These are phyloP conservation scores for Oryza australiensis DNA, from an alignment of 176 grass and related monocot genomes.

Conservation along the genomic window DNA sequence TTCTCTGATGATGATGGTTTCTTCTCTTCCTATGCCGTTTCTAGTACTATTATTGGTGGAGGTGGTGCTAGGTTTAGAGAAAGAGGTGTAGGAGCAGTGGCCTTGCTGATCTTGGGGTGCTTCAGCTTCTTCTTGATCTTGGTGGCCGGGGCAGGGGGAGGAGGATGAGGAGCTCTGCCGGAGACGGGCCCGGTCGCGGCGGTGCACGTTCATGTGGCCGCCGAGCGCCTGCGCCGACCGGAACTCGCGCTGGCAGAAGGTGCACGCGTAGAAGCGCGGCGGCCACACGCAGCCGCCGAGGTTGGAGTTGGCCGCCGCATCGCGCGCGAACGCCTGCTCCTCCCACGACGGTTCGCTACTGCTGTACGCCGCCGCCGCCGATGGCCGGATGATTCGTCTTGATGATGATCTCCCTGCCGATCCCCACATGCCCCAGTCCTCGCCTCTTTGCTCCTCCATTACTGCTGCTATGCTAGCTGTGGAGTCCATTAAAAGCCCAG, in stretches of 20 bases:
- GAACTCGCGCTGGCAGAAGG: slow-evolving; percentile 87
- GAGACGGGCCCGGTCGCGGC: slow-evolving; percentile 78
- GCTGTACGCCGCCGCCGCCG: slow-evolving; percentile 17
- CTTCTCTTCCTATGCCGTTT: background rate
- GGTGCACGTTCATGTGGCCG: slow-evolving; percentile 98
- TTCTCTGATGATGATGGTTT: slow-evolving; percentile 29
- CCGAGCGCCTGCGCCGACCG: slow-evolving; percentile 92
- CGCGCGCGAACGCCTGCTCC: slow-evolving; percentile 81
- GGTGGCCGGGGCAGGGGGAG: slow-evolving; percentile 1
- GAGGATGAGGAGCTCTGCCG: slow-evolving; percentile 20
- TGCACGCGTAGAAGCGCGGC: slow-evolving; percentile 86
- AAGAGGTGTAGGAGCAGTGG: slow-evolving; percentile 7
- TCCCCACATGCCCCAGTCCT: slow-evolving; percentile 21
- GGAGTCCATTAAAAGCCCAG: slow-evolving; percentile 18
- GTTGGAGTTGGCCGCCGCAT: slow-evolving; percentile 55
- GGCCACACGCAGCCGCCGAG: slow-evolving; percentile 75
- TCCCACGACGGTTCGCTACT: slow-evolving; percentile 61
- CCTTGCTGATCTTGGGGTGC: slow-evolving; percentile 7
- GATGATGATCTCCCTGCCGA: background rate
- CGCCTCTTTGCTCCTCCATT: slow-evolving; percentile 49
- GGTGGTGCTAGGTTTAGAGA: slow-evolving; percentile 33
- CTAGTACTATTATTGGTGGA: background rate
- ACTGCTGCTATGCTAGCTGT: background rate
- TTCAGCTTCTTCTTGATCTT: background rate
- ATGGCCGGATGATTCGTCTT: background rate